Base-by-base conservation (phyloP, 768 basidiomycete genomes). In the Leccinellum albellum region DNA sequence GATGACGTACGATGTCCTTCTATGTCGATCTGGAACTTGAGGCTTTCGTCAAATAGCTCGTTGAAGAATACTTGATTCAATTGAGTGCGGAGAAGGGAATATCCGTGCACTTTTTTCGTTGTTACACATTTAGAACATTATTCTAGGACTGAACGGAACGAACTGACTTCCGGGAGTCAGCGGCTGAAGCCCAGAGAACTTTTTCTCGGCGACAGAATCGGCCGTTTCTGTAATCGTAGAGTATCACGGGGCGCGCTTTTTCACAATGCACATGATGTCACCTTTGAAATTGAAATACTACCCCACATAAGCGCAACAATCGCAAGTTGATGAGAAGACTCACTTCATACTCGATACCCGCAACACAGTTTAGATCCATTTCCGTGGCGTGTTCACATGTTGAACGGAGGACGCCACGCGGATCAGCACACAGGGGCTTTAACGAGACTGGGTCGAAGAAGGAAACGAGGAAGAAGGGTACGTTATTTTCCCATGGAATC, bases 291-390 rank as follows among this genome's bases (percentile, higher is more conserved):
- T 91, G 70, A 92, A 94, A 67, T 91, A 93, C 90, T 93, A 56
- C 9, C 15, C 20, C 50, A 33, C 2, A 23, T 62, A 40, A 64
- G 60, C 58, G 51, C 14, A 56, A 31, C 31, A 21, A 12, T 21
- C 15, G 20, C 29, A 33, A 14, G 21, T 14, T n/a, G 26, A 57
- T 12, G 23, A 28, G 46, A 42, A 55, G 35, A 14, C 70, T 52
- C 66, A 89, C 94, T 81, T 99, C 97, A 64, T 91, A 98, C 74
- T 99, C 96, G 8, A 90, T 83, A 9, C 94, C 95, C n/a, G 91
- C 86, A 64, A 85, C 79, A 66, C 92, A 90, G 29, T 83, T 75
- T 61, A 82, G 81, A 2, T 82, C 84, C 3, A 71, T 57, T 29
- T 74, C 70, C 40, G 71, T 74, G 1, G 82, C 85, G 37, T 73